phyloP scores from a whole-genome alignment of 2,329 filamentous ascomycete species.

The Aurifilum marmelostoma region DNA sequence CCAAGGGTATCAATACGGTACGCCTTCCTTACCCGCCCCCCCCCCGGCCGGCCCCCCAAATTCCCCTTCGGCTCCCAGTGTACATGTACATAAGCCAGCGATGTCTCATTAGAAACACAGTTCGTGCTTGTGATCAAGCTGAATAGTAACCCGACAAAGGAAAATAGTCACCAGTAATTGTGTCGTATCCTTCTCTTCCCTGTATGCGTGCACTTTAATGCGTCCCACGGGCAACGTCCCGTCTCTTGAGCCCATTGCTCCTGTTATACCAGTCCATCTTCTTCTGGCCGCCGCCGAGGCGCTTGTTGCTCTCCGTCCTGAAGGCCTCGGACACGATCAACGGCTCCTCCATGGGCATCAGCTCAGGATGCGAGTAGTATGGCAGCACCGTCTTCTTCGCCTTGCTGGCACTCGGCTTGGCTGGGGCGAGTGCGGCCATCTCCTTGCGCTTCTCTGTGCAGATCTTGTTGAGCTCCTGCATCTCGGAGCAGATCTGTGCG shows the following conservation, averaged over 20 bases:
- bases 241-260: slow-evolving; percentile 6
- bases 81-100: slow-evolving; percentile 1
- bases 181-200: not conserved
- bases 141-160: not conserved
- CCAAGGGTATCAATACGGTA: slow-evolving; percentile 1
- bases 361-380: slow-evolving; percentile 42
- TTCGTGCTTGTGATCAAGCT: no score
- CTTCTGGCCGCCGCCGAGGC: slow-evolving; percentile 17
- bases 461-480: slow-evolving; percentile 74
- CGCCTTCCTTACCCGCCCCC: no score
- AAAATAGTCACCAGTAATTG: not conserved
- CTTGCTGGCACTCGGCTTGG: slow-evolving; percentile 10
- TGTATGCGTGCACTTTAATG: not conserved
- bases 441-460: slow-evolving; percentile 61
- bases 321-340: slow-evolving; percentile 44
- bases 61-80: not conserved
- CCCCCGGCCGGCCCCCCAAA: no score
- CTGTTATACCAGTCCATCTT: slow-evolving; percentile 24
- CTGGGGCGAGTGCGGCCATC: slow-evolving; percentile 28
- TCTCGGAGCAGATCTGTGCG: slow-evolving; percentile 79
- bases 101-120: not conserved
- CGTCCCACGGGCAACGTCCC: not conserved
- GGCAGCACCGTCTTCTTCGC: slow-evolving; percentile 37
- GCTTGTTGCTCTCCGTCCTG: slow-evolving; percentile 31
- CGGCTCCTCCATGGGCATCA: slow-evolving; percentile 45